Base-by-base conservation (phyloP, 2,329 filamentous ascomycete genomes). In the Massarina eburnea region DNA sequence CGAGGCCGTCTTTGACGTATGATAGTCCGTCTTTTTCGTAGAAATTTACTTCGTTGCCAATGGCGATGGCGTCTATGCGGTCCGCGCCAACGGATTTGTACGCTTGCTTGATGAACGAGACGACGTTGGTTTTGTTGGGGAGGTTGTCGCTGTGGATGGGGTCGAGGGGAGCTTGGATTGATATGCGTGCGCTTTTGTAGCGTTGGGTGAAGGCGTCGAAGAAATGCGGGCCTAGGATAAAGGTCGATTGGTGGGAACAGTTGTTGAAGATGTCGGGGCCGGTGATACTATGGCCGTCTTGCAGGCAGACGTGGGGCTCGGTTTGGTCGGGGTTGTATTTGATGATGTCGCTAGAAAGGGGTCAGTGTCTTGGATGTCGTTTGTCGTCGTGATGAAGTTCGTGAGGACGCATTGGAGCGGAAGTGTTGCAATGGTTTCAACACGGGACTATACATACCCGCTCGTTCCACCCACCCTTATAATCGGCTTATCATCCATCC, bases 291-390 rank as follows among this genome's bases (percentile, higher is more conserved):
- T 8, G 8, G 20, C 24, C 15, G 24, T 44, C 21, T 20, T 37
- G 14, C 6, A 44, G n/a, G 41, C 41, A 44, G 34, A 22, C 22
- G 9, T 18, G 17, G 7, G 41, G 33, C 39, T 10, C 34, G n/a
- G 6, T 32, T 44, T 44, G 27, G 24, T 22, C 26, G 15, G 33
- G 24, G 18, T 44, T 44, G 26, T 38, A 44, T 22, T 39, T 39
- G 34, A 44, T 37, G 20, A 37, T 44, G 34, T 44, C 41, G 26
- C 41, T 44, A 10, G 29, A n/a, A n/a, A n/a, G n/a, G n/a, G n/a
- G n/a, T n/a, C n/a, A n/a, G n/a, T n/a, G n/a, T n/a, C n/a, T n/a
- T n/a, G n/a, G n/a, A n/a, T n/a, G n/a, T n/a, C n/a, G n/a, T n/a
- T n/a, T n/a, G n/a, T n/a, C n/a, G n/a, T n/a, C n/a, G n/a, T n/a